Base-by-base conservation (phyloP, 192 early-diverging fungal genomes). In the Rhizoclosmatium sp. region DNA sequence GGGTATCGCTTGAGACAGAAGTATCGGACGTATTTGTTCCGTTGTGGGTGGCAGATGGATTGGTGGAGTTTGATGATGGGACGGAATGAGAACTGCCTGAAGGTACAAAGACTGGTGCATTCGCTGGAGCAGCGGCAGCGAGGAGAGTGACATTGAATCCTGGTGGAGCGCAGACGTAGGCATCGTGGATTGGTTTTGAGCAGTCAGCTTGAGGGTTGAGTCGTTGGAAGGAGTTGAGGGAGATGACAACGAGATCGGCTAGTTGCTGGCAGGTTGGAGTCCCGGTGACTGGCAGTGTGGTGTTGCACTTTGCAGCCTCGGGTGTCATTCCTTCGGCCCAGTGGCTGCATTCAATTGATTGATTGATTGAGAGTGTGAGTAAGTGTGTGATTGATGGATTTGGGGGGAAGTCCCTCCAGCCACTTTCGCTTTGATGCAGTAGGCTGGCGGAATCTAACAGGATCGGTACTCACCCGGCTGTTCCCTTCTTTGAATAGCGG, bases 151-250 rank as follows among this genome's bases (percentile, higher is more conserved):
- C 42, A 46, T 68, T 48, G 47, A 68, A 44, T 10, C 66, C 66
- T 19, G 4, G 5, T n/a, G 66, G 66, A 47, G 44, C 66, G 45
- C 66, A 68, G n/a, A 68, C 66, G 60, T 19, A 62, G 4, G 7
- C 10, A 62, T 62, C 60, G 23, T 19, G 14, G 44, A 68, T 48
- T 10, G 66, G 66, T 44, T 47, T 48, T 19, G 44, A 42, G 42
- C 45, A 68, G 66, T 47, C 66, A 41, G 44, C 9, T 68, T 68
- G 66, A 10, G 66, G 66, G 47, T 68, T 68, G 21, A 68, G 66
- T 46, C 45, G 9, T 9, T 4, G 12, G 21, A 68, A 68, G 0
- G 47, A 19, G 44, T 4, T 44, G n/a, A 68, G 44, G 62, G 54
- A 40, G n/a, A 31, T 21, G 19, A 48, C 66, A 41, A 48, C 66